Evolutionary conservation across 768 basidiomycete species (phyloP).

Genomic region (Suillus hirtellus): DNA sequence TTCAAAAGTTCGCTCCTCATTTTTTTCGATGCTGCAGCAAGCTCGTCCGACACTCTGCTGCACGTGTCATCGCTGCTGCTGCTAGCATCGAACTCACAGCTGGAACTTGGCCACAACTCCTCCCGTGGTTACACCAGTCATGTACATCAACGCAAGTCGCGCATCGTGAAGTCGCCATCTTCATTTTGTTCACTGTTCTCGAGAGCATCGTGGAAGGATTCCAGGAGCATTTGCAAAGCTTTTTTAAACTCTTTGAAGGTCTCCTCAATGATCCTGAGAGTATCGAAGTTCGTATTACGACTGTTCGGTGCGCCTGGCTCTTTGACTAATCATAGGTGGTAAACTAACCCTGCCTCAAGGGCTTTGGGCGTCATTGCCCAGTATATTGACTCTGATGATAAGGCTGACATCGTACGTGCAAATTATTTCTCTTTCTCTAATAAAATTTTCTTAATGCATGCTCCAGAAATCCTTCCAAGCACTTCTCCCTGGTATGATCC

Average conservation of each 20-base stretch:
- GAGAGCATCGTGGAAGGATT: slow-evolving; percentile 92
- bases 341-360: slow-evolving; percentile 36
- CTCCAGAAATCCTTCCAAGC: slow-evolving; percentile 81
- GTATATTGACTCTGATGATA: slow-evolving; percentile 87
- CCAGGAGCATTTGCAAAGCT: slow-evolving; percentile 66
- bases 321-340: background rate
- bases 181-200: slow-evolving; percentile 86
- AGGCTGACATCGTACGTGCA: slow-evolving; percentile 73
- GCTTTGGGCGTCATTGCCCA: slow-evolving; percentile 92
- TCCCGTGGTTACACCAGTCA: slow-evolving; percentile 83
- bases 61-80: slow-evolving; percentile 91
- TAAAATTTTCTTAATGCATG: slow-evolving; percentile 5
- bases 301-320: slow-evolving; percentile 59
- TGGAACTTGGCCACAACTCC: slow-evolving; percentile 81
- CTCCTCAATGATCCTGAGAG: slow-evolving; percentile 83
- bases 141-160: slow-evolving; percentile 64
- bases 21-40: slow-evolving; percentile 48
- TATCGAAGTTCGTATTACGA: slow-evolving; percentile 86
- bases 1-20: background rate
- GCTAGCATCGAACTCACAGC: slow-evolving; percentile 83
- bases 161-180: slow-evolving; percentile 91
- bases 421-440: background rate
- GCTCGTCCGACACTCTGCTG: slow-evolving; percentile 89
- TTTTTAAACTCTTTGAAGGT: slow-evolving; percentile 78
- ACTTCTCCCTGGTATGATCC: slow-evolving; percentile 85